Evolutionary conservation across 305 asterid genomes (phyloP).

Genomic region (Fraxinus sp.): DNA sequence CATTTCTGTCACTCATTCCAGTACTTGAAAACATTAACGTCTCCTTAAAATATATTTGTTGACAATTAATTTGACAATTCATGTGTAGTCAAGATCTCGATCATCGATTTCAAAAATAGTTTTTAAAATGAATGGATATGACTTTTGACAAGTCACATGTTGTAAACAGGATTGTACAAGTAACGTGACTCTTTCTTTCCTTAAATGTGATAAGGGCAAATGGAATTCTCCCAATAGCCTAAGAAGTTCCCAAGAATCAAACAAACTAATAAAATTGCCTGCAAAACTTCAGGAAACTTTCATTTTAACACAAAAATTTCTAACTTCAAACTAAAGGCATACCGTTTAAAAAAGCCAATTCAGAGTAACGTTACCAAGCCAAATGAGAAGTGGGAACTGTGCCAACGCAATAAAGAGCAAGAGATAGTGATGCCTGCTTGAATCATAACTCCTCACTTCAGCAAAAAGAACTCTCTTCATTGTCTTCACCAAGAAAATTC

Average conservation of each 20-base stretch:
- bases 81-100: neutral
- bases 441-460: slow-evolving; percentile 39
- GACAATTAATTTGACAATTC: neutral
- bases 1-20: neutral
- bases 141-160: neutral
- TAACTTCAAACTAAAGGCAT: neutral
- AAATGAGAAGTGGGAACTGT: slow-evolving; percentile 47
- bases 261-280: neutral
- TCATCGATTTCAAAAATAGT: neutral
- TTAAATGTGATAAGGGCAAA: neutral
- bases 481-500: slow-evolving; percentile 45
- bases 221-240: neutral
- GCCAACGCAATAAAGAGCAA: slow-evolving; percentile 46
- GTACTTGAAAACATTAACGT: neutral
- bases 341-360: slow-evolving; percentile 36
- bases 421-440: slow-evolving; percentile 44
- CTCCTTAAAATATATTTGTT: neutral
- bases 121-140: too few relatives aligned
- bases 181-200: neutral
- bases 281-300: neutral
- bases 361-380: slow-evolving; percentile 46
- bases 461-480: slow-evolving; percentile 47
- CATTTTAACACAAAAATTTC: neutral
- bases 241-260: neutral
- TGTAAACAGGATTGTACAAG: neutral